These are phyloP conservation scores for Skeletonema grethae DNA, from an alignment of 108 stramenopile genomes.

Conservation along the genomic window DNA sequence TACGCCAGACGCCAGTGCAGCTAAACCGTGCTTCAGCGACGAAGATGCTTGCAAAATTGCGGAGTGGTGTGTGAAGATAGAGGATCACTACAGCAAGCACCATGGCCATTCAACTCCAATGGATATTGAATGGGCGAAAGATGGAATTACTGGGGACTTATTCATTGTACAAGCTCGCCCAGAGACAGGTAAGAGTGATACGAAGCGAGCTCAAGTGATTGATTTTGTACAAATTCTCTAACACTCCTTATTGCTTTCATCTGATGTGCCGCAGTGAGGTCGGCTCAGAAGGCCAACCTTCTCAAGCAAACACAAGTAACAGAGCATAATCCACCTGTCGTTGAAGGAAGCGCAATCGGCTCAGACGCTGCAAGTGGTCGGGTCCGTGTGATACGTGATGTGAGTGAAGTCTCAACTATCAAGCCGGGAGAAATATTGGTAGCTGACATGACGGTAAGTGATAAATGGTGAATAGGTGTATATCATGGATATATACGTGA, in stretches of 20 bases:
- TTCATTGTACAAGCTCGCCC: slow-evolving; percentile 57
- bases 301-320: slow-evolving; percentile 42
- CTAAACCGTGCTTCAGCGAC: slow-evolving; percentile 28
- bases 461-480: background rate
- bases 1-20: slow-evolving; percentile 28
- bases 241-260: background rate
- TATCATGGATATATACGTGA: background rate
- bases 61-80: slow-evolving; percentile 45
- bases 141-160: slow-evolving; percentile 48
- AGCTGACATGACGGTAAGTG: slow-evolving; percentile 33
- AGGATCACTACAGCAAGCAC: slow-evolving; percentile 44
- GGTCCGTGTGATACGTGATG: slow-evolving; percentile 36
- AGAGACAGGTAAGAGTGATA: slow-evolving; percentile 12
- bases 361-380: slow-evolving; percentile 41
- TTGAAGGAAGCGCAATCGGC: slow-evolving; percentile 47
- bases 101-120: slow-evolving; percentile 43
- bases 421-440: slow-evolving; percentile 40
- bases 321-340: slow-evolving; percentile 17
- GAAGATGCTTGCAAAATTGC: slow-evolving; percentile 41
- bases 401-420: slow-evolving; percentile 32
- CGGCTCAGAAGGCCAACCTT: slow-evolving; percentile 28
- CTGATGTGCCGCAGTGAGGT: slow-evolving; percentile 15
- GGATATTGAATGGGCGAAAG: slow-evolving; percentile 63
- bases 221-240: background rate
- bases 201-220: background rate